These are phyloP conservation scores for Melanomma pulvis-pyrius DNA, from an alignment of 495 filamentous ascomycete genomes.

Conservation along the genomic window DNA sequence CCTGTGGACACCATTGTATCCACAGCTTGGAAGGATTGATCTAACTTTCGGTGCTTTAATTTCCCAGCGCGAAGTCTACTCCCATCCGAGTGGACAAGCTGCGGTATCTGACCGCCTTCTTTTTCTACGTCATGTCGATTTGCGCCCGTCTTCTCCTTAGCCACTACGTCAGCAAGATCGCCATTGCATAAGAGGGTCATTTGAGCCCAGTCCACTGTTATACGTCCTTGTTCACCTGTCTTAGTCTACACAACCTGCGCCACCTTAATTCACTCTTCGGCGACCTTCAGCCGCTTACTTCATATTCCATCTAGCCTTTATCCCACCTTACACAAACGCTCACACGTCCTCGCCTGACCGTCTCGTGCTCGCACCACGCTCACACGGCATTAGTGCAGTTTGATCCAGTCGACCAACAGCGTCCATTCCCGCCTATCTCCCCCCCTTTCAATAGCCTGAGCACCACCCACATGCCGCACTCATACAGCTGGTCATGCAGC, in stretches of 20 bases:
- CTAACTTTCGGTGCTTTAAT: neutral
- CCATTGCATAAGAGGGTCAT: neutral
- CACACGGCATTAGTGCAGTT: conserved; percentile 9
- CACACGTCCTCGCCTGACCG: conserved; percentile 8
- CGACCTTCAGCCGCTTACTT: conserved; percentile 7
- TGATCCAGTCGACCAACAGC: neutral
- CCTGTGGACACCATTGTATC: too few species aligned
- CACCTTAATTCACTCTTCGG: neutral
- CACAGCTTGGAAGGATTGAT: neutral
- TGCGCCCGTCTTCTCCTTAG: neutral
- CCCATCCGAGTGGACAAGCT: neutral
- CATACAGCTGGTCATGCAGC: too few species aligned
- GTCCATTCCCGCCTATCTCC: neutral
- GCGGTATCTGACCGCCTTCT: neutral
- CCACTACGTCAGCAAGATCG: conserved; percentile 20
- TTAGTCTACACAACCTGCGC: neutral
- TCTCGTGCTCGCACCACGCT: conserved; percentile 6
- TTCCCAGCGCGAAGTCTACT: neutral
- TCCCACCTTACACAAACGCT: conserved; percentile 12
- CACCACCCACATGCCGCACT: neutral
- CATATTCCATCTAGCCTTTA: neutral
- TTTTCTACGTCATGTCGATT: neutral
- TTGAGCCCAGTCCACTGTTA: neutral
- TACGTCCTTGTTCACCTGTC: neutral
- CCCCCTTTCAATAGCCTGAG: neutral